phyloP scores from a whole-genome alignment of 179 eudicot genomes.

The Carnegiea gigantea region DNA sequence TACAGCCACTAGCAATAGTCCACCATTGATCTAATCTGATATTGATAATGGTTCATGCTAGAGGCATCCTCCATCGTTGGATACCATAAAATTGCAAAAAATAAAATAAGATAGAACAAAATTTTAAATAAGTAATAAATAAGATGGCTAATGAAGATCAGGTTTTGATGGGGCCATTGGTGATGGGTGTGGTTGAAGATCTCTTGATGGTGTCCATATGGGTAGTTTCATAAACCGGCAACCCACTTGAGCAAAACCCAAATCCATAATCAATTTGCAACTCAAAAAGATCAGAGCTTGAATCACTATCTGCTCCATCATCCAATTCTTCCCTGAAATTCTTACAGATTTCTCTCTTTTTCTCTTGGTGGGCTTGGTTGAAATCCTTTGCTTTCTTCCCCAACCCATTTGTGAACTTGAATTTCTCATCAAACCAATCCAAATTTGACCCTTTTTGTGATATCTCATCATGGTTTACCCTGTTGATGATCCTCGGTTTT shows the following conservation, averaged over 20 bases:
- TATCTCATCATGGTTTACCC: constrained; percentile 13
- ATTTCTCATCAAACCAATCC: constrained; percentile 38
- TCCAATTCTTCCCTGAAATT: constrained; percentile 37
- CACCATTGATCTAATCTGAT: neutral
- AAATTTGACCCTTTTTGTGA: constrained; percentile 1
- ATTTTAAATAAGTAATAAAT: neutral
- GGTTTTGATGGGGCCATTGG: constrained; percentile 1
- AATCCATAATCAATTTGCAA: constrained; percentile 48
- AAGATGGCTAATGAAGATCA: neutral
- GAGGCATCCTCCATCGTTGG: neutral
- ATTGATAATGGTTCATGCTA: neutral
- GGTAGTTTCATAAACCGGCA: constrained; percentile 89
- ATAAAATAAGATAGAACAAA: neutral
- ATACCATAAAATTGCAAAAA: neutral
- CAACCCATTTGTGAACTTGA: constrained; percentile 28
- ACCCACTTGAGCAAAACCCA: constrained; percentile 65
- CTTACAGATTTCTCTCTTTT: constrained; percentile 13
- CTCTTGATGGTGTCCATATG: constrained; percentile 70
- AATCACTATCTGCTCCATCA: constrained; percentile 77
- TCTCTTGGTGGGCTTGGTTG: constrained; percentile 16
- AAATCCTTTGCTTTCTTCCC: constrained; percentile 15
- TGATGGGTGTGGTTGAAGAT: constrained; percentile 32
- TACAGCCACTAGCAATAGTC: neutral
- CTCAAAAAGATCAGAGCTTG: constrained; percentile 92
- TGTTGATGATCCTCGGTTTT: neutral